These are phyloP conservation scores for Phlebopus sp. DNA, from an alignment of 1,284 basidiomycete species.

Conservation along the genomic window DNA sequence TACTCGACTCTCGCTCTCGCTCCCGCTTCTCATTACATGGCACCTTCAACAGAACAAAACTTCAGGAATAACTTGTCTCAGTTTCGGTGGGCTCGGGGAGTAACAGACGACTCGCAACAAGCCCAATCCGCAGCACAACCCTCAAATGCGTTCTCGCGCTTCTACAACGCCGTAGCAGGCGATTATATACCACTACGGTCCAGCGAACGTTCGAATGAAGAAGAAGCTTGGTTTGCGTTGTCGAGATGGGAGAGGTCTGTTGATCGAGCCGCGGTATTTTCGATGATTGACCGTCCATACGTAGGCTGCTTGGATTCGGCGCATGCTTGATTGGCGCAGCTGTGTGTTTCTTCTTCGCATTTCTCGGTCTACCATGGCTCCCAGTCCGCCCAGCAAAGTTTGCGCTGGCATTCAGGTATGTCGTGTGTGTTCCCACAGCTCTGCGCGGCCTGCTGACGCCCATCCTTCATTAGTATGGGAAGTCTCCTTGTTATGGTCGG, in stretches of 20 bases:
- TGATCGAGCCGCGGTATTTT: not conserved
- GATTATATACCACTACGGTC: conserved; percentile 89
- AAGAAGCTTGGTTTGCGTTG: conserved; percentile 94
- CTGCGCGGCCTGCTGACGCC: not conserved
- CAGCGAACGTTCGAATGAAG: conserved; percentile 84
- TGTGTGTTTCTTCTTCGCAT: conserved; percentile 94
- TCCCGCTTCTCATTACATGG: conserved; percentile 19
- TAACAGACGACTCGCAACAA: conserved; percentile 67
- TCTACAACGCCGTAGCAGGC: conserved; percentile 73
- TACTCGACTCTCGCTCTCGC: not conserved
- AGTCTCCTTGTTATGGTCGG: conserved; percentile 87
- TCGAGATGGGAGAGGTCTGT: conserved; percentile 84
- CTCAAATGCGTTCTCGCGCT: conserved; percentile 65
- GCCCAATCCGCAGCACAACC: conserved; percentile 33
- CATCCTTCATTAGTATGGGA: conserved; percentile 54
- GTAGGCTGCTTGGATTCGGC: conserved; percentile 89
- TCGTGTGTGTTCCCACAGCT: not conserved
- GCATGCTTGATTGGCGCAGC: conserved; percentile 87
- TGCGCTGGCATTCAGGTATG: conserved; percentile 81
- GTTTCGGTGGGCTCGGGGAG: conserved; percentile 83
- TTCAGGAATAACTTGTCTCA: conserved; percentile 72
- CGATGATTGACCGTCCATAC: not conserved
- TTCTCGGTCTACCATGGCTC: conserved; percentile 85
- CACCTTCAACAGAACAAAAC: conserved; percentile 53
- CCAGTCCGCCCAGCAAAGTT: conserved; percentile 86